A percentile compares a stretch with the other conserved stretches of the same genome.
These are phyloP conservation scores for Calocera cornea DNA, from an alignment of 768 basidiomycete species.

Conservation along the genomic window DNA sequence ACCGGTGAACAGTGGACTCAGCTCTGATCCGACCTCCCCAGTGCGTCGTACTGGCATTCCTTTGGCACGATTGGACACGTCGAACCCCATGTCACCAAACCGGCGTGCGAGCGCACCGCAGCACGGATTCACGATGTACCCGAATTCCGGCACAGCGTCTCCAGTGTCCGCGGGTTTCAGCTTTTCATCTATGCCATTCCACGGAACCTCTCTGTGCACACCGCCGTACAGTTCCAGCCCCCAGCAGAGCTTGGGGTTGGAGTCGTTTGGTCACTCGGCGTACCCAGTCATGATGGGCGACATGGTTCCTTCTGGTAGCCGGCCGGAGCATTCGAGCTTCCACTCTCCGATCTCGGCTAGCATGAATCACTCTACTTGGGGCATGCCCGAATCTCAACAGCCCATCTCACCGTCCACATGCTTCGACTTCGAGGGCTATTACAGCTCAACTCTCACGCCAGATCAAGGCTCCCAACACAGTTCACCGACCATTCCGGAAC, in stretches of 20 bases:
- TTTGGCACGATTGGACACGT: not conserved
- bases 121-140: not conserved
- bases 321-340: not conserved
- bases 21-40: not conserved
- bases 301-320: not conserved
- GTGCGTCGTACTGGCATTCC: not conserved
- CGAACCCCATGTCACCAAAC: not conserved
- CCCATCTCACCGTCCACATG: not conserved
- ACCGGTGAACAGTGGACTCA: not conserved
- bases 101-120: not conserved
- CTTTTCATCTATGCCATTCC: not conserved
- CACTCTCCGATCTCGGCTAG: not conserved
- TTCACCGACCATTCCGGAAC: not conserved
- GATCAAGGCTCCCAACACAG: not conserved
- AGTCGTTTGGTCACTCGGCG: not conserved
- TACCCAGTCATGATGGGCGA: not conserved
- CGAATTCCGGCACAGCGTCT: not conserved
- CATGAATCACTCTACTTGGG: not conserved
- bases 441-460: not conserved
- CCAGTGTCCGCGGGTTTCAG: not conserved
- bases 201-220: not conserved
- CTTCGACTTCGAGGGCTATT: constrained; percentile 2
- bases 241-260: not conserved
- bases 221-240: not conserved
- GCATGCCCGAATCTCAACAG: not conserved